phyloP scores from a whole-genome alignment of 139 green algal species.

The Edaphochlamys debaryana region DNA sequence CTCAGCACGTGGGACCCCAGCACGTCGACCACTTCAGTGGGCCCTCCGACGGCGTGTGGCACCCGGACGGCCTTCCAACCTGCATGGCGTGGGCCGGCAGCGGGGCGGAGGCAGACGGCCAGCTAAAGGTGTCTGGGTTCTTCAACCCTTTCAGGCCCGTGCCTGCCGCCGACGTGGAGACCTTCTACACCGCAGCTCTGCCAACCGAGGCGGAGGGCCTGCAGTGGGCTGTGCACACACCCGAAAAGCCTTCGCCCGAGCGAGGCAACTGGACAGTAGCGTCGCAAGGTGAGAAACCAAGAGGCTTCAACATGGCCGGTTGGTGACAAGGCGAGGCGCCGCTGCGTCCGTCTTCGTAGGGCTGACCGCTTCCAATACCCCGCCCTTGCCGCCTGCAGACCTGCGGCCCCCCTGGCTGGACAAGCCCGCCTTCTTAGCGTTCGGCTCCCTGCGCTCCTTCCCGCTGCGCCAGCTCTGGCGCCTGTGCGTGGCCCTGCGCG shows the following conservation, averaged over 20 bases:
- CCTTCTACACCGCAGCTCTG: slow-evolving; percentile 53
- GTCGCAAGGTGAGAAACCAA: slow-evolving; percentile 38
- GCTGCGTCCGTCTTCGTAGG: background rate
- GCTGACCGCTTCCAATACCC: background rate
- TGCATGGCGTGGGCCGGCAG: slow-evolving; percentile 56
- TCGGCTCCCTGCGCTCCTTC: slow-evolving; percentile 45
- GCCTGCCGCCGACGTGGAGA: background rate
- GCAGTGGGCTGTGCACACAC: slow-evolving; percentile 52
- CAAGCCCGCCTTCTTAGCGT: slow-evolving; percentile 47
- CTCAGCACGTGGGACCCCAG: slow-evolving; percentile 14
- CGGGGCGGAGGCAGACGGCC: background rate
- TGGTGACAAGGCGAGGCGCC: too few species aligned
- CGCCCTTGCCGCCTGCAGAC: slow-evolving; percentile 8
- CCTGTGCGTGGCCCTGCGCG: slow-evolving; percentile 40
- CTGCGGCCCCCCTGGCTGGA: slow-evolving; percentile 39
- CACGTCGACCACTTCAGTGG: slow-evolving; percentile 46
- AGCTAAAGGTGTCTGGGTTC: too few species aligned
- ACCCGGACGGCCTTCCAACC: slow-evolving; percentile 47
- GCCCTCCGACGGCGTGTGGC: slow-evolving; percentile 52
- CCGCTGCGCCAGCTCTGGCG: slow-evolving; percentile 41
- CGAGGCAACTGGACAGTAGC: slow-evolving; percentile 55
- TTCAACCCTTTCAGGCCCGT: slow-evolving; percentile 53
- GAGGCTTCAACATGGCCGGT: background rate
- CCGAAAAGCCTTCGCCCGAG: slow-evolving; percentile 11
- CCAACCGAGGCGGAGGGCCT: background rate